Percentiles rank a stretch among this genome's conserved stretches.
phyloP scores from a whole-genome alignment of 257 asterid species.

The Solanum etuberosum region DNA sequence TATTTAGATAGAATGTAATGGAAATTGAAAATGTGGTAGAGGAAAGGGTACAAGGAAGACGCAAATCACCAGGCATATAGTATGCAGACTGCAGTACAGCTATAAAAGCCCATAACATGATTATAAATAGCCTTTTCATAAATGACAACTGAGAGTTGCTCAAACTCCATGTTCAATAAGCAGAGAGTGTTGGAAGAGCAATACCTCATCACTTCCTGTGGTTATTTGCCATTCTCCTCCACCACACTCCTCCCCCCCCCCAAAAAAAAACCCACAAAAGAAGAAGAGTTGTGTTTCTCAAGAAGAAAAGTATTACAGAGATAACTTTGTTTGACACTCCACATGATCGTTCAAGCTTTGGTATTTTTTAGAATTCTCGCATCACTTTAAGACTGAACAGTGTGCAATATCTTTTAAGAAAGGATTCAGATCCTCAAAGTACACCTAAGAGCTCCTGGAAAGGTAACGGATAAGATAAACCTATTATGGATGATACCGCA shows the following conservation, averaged over 20 bases:
- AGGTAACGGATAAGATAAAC: background rate
- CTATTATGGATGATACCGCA: background rate
- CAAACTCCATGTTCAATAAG: background rate
- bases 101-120: background rate
- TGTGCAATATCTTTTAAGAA: background rate
- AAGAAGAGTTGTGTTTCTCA: background rate
- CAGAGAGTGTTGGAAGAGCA: background rate
- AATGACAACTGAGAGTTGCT: background rate
- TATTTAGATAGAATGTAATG: constrained; percentile 5
- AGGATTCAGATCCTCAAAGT: background rate
- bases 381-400: background rate
- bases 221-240: background rate
- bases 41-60: background rate
- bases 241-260: background rate
- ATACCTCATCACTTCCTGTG: background rate
- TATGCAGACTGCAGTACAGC: background rate
- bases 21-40: background rate
- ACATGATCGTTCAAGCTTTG: background rate
- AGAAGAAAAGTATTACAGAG: background rate
- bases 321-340: background rate
- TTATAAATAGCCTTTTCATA: background rate
- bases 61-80: background rate
- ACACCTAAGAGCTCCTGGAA: background rate
- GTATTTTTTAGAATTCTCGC: background rate
- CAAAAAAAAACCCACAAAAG: background rate